Base-by-base conservation (phyloP, 108 stramenopile genomes). In the Skeletonema tropicum region DNA sequence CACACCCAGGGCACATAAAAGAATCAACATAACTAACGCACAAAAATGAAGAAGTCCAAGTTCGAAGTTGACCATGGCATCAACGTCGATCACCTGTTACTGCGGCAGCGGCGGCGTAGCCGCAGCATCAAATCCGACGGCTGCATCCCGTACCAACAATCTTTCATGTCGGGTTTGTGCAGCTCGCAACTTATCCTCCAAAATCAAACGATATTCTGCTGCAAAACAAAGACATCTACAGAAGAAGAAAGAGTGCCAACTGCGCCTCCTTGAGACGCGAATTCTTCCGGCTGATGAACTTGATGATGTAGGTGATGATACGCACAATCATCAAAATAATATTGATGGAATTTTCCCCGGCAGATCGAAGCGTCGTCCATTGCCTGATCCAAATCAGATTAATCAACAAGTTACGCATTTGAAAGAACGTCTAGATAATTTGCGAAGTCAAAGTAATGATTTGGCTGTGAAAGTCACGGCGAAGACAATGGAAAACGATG, bases 401-500 rank as follows among this genome's bases (percentile, higher is more conserved):
- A 60, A 65, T 70, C 55, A 63, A 17, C 63, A 65, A 59, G 49
- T 46, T 21, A 49, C 30, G 30, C 26, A 57, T 35, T 57, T 77
- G 17, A 66, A 64, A 46, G 42, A 48, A 32, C 49, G 26, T 31
- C 57, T 78, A 21, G 66, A 71, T 41, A 32, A 21, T 5, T 42
- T 78, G 1, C 57, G 64, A 30, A 48, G 64, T 32, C 48, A 33
- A 8, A 71, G 63, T 10, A 60, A 70, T 52, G 65, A 57, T 39
- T 59, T 78, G 15, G 70, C 77, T 12, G 46, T 78, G 19, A 36
- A 55, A 6, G 59, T 78, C 26, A 71, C 77, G 25, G 62, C 77
- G n/a, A 67, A 66, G 57, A 78, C 64, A 25, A 66, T 78, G 70
- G 70, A 78, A 32, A 78, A 78, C 32, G 70, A 78, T 13, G 77